Percentiles rank a stretch among this genome's conserved stretches.
Conservation (phyloP, 2,329 filamentous ascomycete species). For the Leptographium galeiforme region DNA sequence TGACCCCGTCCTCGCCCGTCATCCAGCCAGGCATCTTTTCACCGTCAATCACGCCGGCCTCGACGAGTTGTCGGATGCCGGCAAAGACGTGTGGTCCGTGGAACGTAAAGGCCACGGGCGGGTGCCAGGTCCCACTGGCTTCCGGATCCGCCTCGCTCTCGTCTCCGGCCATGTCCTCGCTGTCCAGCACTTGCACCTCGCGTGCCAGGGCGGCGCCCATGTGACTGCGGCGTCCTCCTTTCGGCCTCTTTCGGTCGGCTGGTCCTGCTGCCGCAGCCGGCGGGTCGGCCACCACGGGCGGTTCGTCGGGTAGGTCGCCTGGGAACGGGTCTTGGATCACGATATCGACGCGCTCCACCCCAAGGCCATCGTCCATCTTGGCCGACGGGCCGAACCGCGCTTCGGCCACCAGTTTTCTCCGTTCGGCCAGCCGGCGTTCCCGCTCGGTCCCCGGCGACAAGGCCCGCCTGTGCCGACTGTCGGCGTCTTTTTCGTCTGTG, state of each 20-base stretch:
- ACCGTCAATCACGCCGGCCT: constrained; percentile 62
- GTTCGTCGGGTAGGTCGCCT: neutral
- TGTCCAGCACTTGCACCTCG: constrained; percentile 17
- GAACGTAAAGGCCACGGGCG: constrained; percentile 52
- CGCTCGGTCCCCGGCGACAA: constrained; percentile 15
- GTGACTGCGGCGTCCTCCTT: constrained; percentile 18
- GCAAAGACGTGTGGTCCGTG: constrained; percentile 69
- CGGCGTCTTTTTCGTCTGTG: neutral
- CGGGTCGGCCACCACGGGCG: neutral
- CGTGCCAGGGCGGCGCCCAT: constrained; percentile 22
- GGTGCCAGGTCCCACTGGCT: constrained; percentile 30
- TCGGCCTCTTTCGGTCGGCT: neutral
- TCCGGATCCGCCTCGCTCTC: constrained; percentile 12
- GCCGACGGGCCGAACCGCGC: constrained; percentile 58
- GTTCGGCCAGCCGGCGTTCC: constrained; percentile 34
- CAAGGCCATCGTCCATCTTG: constrained; percentile 40
- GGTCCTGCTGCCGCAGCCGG: neutral
- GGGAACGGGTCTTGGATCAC: constrained; percentile 45
- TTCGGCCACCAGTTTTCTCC: constrained; percentile 46
- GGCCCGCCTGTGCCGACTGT: constrained; percentile 11
- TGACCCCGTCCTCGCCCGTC: constrained; percentile 76
- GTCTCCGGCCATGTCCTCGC: constrained; percentile 12
- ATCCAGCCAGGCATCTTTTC: constrained; percentile 78
- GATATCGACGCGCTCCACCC: constrained; percentile 48
- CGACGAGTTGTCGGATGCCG: constrained; percentile 64